Conservation (phyloP, 1,139 yeast species). For the Citeromyces hawaiiensis region DNA sequence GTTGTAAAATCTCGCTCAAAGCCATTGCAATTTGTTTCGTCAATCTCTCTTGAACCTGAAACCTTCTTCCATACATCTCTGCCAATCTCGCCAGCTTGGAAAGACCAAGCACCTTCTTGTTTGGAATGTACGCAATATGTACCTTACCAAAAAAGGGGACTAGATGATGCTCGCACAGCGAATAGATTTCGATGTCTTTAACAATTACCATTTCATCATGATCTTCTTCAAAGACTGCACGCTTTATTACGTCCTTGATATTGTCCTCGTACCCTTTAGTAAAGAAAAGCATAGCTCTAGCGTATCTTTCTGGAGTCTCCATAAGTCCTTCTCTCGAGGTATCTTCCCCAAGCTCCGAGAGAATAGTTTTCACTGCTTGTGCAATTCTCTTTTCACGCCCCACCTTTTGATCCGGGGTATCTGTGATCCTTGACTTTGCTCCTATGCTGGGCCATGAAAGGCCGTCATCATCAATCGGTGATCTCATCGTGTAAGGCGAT, state of each 20-base stretch:
- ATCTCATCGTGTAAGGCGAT: slow-evolving; percentile 69
- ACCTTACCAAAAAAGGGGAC: slow-evolving; percentile 97
- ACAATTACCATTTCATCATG: slow-evolving; percentile 99
- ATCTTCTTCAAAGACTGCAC: slow-evolving; percentile 95
- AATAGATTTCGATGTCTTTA: slow-evolving; percentile 82
- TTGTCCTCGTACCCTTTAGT: slow-evolving; percentile 96
- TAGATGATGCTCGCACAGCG: slow-evolving; percentile 92
- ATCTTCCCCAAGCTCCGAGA: slow-evolving; percentile 87
- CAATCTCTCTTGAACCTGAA: slow-evolving; percentile 93
- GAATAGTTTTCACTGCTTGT: slow-evolving; percentile 68
- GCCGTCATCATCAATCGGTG: slow-evolving; percentile 85
- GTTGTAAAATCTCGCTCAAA: slow-evolving; percentile 74
- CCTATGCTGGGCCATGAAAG: slow-evolving; percentile 93
- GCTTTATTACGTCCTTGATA: slow-evolving; percentile 77
- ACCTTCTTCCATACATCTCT: slow-evolving; percentile 89
- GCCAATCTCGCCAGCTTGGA: slow-evolving; percentile 91
- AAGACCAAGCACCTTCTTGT: slow-evolving; percentile 85
- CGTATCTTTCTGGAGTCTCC: slow-evolving; percentile 94
- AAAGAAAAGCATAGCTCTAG: slow-evolving; percentile 89
- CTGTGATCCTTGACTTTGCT: slow-evolving; percentile 61
- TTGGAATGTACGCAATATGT: slow-evolving; percentile 93
- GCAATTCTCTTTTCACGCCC: slow-evolving; percentile 68
- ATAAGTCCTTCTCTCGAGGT: slow-evolving; percentile 75
- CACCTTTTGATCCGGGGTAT: slow-evolving; percentile 44
- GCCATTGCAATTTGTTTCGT: slow-evolving; percentile 98